Evolutionary conservation across 345 rosid species (phyloP), one percentile per base, ranked within the genome.

Genomic region (Linum tenue): DNA sequence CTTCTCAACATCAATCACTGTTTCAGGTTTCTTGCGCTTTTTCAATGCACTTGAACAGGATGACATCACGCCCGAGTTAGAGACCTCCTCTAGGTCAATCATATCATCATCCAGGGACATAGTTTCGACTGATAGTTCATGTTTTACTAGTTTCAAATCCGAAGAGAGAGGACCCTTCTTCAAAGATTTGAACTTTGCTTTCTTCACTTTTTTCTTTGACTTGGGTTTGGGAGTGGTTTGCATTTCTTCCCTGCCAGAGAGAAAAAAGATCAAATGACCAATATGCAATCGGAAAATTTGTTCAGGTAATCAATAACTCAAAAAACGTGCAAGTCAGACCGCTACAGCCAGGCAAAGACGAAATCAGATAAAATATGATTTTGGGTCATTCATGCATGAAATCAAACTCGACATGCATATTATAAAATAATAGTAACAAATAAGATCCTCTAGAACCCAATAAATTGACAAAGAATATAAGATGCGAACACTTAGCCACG

Each of bases 201-300:
- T 95, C 84, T 89, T 95, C 14, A 81, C 70, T 80, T 84, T 95
- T 81, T 91, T 95, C 85, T 87, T 95, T 71, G 92, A 75, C 83
- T 85, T 95, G 3, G 90, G 75, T 75, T 81, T 91, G 14, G 73
- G 58, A 56, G 77, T 74, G 64, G 75, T 83, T 6, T 78, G 75
- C 70, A 38, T 72, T 68, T 80, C 89, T 69, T 76, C 75, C 91
- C 95, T 87, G 86, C 69, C 9, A n/a, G 63, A 82, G 9, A 68
- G 0, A 64, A 65, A 31, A 44, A 8, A 59, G 36, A 64, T 48
- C 1, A 48, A 48, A 9, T 48, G 11, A 5, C 53, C 53, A 48
- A 15, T 3, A 9, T 15, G 53, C 53, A 48, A 9, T 48, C 15
- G 14, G 9, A 12, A 48, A 0, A 5, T 9, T 48, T 48, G 15